A percentile compares a stretch with the other conserved stretches of the same genome.
Evolutionary conservation across 2,329 filamentous ascomycete species (phyloP).

Genomic region (Phialocephala sp.): DNA sequence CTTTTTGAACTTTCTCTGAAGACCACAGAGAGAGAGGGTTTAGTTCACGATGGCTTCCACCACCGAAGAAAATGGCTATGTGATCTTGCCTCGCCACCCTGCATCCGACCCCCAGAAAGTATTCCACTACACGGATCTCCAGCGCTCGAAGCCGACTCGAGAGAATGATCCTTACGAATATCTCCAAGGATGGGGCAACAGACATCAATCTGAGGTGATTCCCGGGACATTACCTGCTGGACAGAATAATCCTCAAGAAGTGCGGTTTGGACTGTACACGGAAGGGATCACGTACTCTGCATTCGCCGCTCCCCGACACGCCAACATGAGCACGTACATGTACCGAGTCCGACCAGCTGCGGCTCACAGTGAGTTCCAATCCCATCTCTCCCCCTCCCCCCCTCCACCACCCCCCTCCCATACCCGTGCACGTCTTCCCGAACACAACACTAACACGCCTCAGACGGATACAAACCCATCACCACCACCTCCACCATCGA

Average conservation of each 20-base stretch:
- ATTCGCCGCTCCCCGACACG: constrained; percentile 49
- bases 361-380: constrained; percentile 45
- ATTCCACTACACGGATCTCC: constrained; percentile 63
- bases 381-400: constrained; percentile 25
- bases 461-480: constrained; percentile 56
- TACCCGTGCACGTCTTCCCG: no score
- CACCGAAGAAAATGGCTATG: constrained; percentile 16
- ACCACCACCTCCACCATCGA: constrained; percentile 69
- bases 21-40: not conserved
- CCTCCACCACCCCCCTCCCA: constrained; percentile 30
- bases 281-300: constrained; percentile 52
- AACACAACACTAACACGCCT: constrained; percentile 54
- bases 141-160: constrained; percentile 58
- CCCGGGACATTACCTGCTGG: constrained; percentile 49
- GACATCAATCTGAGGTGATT: constrained; percentile 49
- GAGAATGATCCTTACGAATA: constrained; percentile 62
- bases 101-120: constrained; percentile 52
- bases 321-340: constrained; percentile 52
- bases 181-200: constrained; percentile 60
- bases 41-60: not conserved
- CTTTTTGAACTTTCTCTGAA: not conserved
- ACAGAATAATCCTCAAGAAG: constrained; percentile 50
- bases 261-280: constrained; percentile 51
- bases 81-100: constrained; percentile 23
- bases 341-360: constrained; percentile 51